phyloP scores from a whole-genome alignment of 2,329 filamentous ascomycete species.

The Nothophoma quercina region DNA sequence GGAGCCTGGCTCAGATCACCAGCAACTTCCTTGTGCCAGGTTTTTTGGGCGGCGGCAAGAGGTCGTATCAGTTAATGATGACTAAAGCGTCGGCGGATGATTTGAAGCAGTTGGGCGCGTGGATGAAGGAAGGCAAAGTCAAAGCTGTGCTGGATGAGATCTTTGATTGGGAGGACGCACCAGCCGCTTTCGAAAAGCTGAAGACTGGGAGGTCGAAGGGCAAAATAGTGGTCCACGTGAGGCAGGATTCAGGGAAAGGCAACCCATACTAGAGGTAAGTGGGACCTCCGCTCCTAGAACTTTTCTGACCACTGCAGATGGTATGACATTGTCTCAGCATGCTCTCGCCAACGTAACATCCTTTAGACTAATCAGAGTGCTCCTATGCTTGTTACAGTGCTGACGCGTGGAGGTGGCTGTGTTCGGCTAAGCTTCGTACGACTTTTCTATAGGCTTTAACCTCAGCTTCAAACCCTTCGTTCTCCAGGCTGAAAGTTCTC shows the following conservation, averaged over 20 bases:
- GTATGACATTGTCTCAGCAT: too few species aligned
- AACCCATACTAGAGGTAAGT: not conserved
- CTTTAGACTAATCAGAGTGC: too few species aligned
- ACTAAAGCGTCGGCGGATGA: slow-evolving; percentile 53
- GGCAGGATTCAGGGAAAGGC: slow-evolving; percentile 23
- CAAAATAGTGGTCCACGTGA: slow-evolving; percentile 62
- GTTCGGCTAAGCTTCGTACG: too few species aligned
- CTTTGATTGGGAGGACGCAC: slow-evolving; percentile 64
- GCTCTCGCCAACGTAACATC: too few species aligned
- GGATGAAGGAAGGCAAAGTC: slow-evolving; percentile 67
- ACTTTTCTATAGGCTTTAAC: too few species aligned
- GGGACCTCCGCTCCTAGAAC: too few species aligned
- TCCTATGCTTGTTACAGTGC: too few species aligned
- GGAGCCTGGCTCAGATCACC: slow-evolving; percentile 39
- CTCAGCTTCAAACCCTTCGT: too few species aligned
- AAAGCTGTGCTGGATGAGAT: slow-evolving; percentile 63
- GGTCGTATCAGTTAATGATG: slow-evolving; percentile 52
- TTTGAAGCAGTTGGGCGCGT: slow-evolving; percentile 59
- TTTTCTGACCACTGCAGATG: too few species aligned
- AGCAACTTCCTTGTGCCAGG: slow-evolving; percentile 54
- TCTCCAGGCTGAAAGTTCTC: too few species aligned
- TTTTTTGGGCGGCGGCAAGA: slow-evolving; percentile 61
- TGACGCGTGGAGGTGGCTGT: too few species aligned
- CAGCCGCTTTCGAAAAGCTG: slow-evolving; percentile 65
- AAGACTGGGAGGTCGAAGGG: slow-evolving; percentile 64